These are phyloP conservation scores for Thozetella sp. DNA, from an alignment of 495 filamentous ascomycete species.

Conservation along the genomic window DNA sequence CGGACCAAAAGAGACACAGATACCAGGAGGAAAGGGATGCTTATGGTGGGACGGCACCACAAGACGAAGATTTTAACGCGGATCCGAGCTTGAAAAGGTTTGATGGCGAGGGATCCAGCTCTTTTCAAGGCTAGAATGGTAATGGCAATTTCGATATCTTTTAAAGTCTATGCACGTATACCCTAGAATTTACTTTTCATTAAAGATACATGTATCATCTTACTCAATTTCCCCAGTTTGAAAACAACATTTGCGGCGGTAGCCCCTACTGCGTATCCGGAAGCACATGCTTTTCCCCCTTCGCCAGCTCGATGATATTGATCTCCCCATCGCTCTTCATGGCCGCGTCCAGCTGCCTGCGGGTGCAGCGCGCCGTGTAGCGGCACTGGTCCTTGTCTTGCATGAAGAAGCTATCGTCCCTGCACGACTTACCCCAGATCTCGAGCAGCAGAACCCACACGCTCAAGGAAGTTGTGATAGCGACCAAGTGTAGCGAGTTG, in stretches of 20 bases:
- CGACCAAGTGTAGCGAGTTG: conserved; percentile 49
- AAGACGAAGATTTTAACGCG: too few species aligned
- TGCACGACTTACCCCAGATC: conserved; percentile 48
- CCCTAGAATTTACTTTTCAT: too few species aligned
- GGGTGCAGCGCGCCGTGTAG: conserved; percentile 34
- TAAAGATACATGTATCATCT: too few species aligned
- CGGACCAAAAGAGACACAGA: too few species aligned
- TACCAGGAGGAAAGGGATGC: too few species aligned
- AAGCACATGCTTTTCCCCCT: conserved; percentile 21
- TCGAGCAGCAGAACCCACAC: conserved; percentile 50
- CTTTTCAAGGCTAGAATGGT: too few species aligned
- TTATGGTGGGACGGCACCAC: too few species aligned
- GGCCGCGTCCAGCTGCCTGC: conserved; percentile 32
- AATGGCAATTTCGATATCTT: too few species aligned
- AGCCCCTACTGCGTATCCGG: not conserved
- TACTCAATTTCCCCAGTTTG: not conserved
- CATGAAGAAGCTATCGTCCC: conserved; percentile 40
- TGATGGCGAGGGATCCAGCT: too few species aligned
- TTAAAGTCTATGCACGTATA: too few species aligned
- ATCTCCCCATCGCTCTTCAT: conserved; percentile 21
- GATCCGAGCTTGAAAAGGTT: too few species aligned
- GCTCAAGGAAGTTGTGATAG: conserved; percentile 46
- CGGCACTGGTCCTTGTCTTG: conserved; percentile 27
- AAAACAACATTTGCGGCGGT: not conserved
- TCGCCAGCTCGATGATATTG: conserved; percentile 37